Evolutionary conservation across 331 rosid species (phyloP).

Genomic region (Prunus yedoensis): DNA sequence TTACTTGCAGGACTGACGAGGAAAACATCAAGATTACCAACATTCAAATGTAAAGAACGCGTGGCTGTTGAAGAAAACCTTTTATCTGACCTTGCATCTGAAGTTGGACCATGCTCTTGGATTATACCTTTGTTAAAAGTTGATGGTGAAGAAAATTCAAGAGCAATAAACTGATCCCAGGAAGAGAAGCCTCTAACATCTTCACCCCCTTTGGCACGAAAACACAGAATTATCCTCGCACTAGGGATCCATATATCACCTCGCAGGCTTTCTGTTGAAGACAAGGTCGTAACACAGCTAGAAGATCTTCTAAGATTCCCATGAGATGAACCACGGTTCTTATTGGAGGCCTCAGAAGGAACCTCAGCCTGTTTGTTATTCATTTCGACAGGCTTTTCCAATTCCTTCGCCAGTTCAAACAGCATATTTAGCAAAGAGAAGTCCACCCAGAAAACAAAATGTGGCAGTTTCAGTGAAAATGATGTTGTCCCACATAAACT

Average conservation of each 20-base stretch:
- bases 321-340: slow-evolving; percentile 36
- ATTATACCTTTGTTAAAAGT: slow-evolving; percentile 33
- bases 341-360: slow-evolving; percentile 29
- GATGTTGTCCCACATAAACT: slow-evolving; percentile 41
- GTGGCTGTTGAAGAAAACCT: slow-evolving; percentile 43
- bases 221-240: slow-evolving; percentile 84
- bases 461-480: slow-evolving; percentile 67
- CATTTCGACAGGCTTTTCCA: slow-evolving; percentile 46
- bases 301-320: slow-evolving; percentile 40
- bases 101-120: slow-evolving; percentile 35
- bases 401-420: slow-evolving; percentile 43
- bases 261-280: slow-evolving; percentile 47
- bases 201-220: slow-evolving; percentile 53
- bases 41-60: slow-evolving; percentile 57
- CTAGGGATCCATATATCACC: slow-evolving; percentile 65
- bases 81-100: slow-evolving; percentile 49
- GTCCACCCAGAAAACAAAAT: slow-evolving; percentile 76
- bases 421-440: slow-evolving; percentile 51
- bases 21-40: slow-evolving; percentile 60
- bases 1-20: slow-evolving; percentile 45
- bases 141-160: slow-evolving; percentile 60
- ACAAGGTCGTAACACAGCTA: slow-evolving; percentile 41
- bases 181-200: slow-evolving; percentile 42
- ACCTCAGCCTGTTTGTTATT: slow-evolving; percentile 31
- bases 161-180: slow-evolving; percentile 74